Base-by-base conservation (phyloP, 2,329 filamentous ascomycete species). In the Penicillium sp. region DNA sequence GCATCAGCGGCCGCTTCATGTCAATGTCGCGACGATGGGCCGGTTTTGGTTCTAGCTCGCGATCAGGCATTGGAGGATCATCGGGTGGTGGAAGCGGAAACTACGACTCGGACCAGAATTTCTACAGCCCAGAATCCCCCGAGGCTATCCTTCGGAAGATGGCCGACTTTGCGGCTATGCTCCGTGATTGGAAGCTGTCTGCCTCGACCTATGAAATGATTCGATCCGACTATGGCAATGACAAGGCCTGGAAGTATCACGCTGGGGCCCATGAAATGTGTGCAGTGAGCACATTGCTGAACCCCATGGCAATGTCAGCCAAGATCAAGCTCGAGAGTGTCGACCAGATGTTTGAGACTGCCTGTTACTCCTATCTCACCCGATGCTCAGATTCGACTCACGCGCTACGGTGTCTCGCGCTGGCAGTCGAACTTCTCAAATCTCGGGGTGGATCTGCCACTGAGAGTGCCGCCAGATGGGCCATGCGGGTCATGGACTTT, bases 161-260 rank as follows among this genome's bases (percentile, higher is more conserved):
- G 40, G 93, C 88, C 35, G 93, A 98, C 65, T 97, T 91, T 69
- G 85, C 89, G 9, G 95, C 98, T 62, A 96, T 98, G 90, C 77
- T 98, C 29, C 82, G 93, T 26, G 94, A 98, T 68, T 98, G 86
- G 82, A 96, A 94, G 68, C 74, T 98, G 28, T 88, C 93, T 8
- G 81, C 93, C 58, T 89, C 86, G 10, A 95, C 88, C 0, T 98
- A 96, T 65, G 91, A 98, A 47, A 78, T 98, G 4, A 72, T 98
- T 7, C 82, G 89, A 43, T 80, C 84, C 6, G 94, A 98, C 66
- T 98, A 91, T 67, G 84, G 82, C 62, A 93, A 93, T 64, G 90
- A 96, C 65, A 97, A 97, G 68, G 94, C 93, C 1, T 98, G 93
- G 93, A 88, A 82, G 59, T 87, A 97, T 62, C 89, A 96, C 64